These are phyloP conservation scores for Blastobotrys indianensis DNA, from an alignment of 1,139 yeast genomes.

Conservation along the genomic window DNA sequence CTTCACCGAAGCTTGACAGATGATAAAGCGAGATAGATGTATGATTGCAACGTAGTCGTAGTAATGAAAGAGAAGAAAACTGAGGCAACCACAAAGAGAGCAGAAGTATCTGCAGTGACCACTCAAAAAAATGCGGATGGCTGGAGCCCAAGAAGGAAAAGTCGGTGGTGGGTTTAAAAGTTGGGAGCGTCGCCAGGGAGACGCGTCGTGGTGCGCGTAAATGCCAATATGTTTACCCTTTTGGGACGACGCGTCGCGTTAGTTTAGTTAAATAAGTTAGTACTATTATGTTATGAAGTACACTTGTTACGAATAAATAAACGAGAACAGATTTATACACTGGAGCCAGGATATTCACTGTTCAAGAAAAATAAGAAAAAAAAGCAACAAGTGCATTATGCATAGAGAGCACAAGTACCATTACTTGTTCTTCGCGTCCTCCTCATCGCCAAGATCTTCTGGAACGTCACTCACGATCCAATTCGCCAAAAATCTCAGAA, in stretches of 20 bases:
- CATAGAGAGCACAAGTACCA: no score
- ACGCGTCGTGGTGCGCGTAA: no score
- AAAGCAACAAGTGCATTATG: no score
- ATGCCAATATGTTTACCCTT: background rate
- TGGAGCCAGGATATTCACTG: no score
- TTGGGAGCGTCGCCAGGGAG: no score
- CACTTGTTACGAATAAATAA: no score
- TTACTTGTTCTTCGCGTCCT: background rate
- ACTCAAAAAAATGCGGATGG: no score
- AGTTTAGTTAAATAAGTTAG: no score
- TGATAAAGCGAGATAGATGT: background rate
- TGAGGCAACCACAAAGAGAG: conserved; percentile 1
- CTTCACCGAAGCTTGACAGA: background rate
- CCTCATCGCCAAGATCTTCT: conserved; percentile 8
- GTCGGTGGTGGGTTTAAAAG: no score
- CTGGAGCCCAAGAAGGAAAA: background rate
- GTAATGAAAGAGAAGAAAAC: conserved; percentile 1
- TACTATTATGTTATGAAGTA: no score
- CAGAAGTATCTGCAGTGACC: background rate
- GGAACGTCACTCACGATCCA: conserved; percentile 13
- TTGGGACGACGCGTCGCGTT: conserved; percentile 1
- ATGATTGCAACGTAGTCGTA: background rate
- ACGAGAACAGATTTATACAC: no score
- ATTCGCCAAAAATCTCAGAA: conserved; percentile 8
- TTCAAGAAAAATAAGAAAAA: no score